Evolutionary conservation across 2,329 filamentous ascomycete species (phyloP).

Genomic region (Penicillium sp.): DNA sequence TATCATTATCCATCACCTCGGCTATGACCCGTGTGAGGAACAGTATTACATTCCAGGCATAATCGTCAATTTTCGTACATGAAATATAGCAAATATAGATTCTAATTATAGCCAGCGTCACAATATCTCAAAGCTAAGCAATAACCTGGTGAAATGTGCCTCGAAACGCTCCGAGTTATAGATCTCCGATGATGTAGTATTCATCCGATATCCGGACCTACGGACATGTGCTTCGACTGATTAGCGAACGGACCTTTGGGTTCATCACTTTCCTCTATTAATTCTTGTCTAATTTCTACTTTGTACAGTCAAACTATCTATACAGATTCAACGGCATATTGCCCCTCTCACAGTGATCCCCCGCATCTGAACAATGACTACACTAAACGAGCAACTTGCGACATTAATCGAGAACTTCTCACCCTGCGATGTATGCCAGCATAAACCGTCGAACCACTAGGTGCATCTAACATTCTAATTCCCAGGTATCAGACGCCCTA

Average conservation of each 20-base stretch:
- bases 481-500: slow-evolving; percentile 67
- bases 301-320: background rate
- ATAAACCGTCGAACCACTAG: background rate
- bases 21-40: background rate
- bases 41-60: background rate
- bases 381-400: slow-evolving; percentile 33
- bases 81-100: background rate
- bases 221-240: slow-evolving; percentile 17
- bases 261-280: background rate
- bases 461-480: background rate
- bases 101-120: no score
- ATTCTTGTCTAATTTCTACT: background rate
- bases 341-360: background rate
- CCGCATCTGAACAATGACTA: slow-evolving; percentile 28
- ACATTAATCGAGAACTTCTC: slow-evolving; percentile 35
- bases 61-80: background rate
- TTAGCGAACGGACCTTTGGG: background rate
- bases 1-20: background rate
- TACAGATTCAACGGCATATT: background rate
- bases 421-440: slow-evolving; percentile 42
- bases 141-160: background rate
- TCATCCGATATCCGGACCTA: slow-evolving; percentile 21
- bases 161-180: background rate
- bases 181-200: slow-evolving; percentile 4
- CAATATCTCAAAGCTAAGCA: background rate